Evolutionary conservation across 768 basidiomycete species (phyloP), one percentile per base, ranked within the genome.

Genomic region (Ramaria rubella): DNA sequence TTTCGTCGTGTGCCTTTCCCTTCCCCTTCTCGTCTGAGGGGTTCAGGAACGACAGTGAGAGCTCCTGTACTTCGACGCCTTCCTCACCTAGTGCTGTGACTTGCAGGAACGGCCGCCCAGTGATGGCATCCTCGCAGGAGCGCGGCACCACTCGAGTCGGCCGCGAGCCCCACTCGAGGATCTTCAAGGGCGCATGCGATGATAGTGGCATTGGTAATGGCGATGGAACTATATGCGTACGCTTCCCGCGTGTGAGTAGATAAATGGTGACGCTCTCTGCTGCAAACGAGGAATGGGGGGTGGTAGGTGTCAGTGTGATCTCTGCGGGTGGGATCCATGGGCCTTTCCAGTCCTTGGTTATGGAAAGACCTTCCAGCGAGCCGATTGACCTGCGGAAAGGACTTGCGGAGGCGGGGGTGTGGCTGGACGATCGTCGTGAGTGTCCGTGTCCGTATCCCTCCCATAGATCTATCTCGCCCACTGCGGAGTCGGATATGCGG

Each of bases 401-500:
- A 55, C 15, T 43, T 50, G n/a, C n/a, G n/a, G n/a, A n/a, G n/a
- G n/a, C n/a, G n/a, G 60, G 58, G 69, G 63, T 24, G 69, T 67
- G 42, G 63, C 58, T 57, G 57, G 52, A 42, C 52, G 42, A 58
- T 51, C 15, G 58, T 24, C 14, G 34, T 57, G 5, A 48, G 23
- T 12, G 57, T 43, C 26, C 31, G 49, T 15, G 40, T 27, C 11
- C 52, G 15, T 4, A 42, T 30, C 6, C 50, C 12, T 79, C 78
- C 59, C 75, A 78, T 54, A 90, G 69, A 40, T 87, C 83, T 24
- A 92, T 75, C 67, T 93, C 90, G 31, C 85, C 81, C 6, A 90
- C 90, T 23, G 86, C 83, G 29, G 90, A 81, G 67, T 92, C 90
- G 5, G 82, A 80, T 23, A 92, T 67, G 21, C 90, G 85, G 61